phyloP scores from a whole-genome alignment of 2,329 filamentous ascomycete genomes.

The Claviceps arundinis region DNA sequence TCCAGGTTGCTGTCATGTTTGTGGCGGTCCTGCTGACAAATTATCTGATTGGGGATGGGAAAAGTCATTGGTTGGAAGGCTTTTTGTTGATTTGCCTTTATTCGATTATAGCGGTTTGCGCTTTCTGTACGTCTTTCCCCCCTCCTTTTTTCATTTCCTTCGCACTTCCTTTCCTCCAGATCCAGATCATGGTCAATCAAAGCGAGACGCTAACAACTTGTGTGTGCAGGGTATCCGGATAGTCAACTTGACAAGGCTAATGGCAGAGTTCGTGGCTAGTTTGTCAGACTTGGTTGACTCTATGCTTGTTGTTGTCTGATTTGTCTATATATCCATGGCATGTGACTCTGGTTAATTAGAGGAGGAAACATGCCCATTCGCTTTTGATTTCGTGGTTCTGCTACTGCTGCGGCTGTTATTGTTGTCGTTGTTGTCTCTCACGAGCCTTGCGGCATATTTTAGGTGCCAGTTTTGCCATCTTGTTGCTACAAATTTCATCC shows the following conservation, averaged over 20 bases:
- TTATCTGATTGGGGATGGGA: slow-evolving; percentile 71
- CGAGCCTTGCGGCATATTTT: too few relatives aligned
- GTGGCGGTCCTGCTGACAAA: slow-evolving; percentile 60
- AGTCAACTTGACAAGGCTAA: slow-evolving; percentile 4
- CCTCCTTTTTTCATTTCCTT: neutral
- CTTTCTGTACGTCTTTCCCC: slow-evolving; percentile 39
- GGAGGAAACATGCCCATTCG: too few relatives aligned
- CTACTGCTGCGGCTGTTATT: too few relatives aligned
- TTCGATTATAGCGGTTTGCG: slow-evolving; percentile 59
- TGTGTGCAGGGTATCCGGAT: slow-evolving; percentile 6
- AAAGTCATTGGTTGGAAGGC: slow-evolving; percentile 74
- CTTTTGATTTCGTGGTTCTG: too few relatives aligned
- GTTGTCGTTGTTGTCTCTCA: too few relatives aligned
- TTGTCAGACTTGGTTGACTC: too few relatives aligned
- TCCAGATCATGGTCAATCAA: neutral
- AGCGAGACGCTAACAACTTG: neutral
- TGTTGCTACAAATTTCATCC: too few relatives aligned
- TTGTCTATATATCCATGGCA: neutral
- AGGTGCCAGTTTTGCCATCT: too few relatives aligned
- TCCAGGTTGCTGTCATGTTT: slow-evolving; percentile 37
- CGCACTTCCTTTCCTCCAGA: neutral
- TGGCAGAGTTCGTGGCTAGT: neutral
- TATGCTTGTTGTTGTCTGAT: neutral
- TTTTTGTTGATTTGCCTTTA: slow-evolving; percentile 65
- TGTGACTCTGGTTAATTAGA: neutral